These are phyloP conservation scores for Suhomyces taliae DNA, from an alignment of 1,139 yeast species.

Conservation along the genomic window DNA sequence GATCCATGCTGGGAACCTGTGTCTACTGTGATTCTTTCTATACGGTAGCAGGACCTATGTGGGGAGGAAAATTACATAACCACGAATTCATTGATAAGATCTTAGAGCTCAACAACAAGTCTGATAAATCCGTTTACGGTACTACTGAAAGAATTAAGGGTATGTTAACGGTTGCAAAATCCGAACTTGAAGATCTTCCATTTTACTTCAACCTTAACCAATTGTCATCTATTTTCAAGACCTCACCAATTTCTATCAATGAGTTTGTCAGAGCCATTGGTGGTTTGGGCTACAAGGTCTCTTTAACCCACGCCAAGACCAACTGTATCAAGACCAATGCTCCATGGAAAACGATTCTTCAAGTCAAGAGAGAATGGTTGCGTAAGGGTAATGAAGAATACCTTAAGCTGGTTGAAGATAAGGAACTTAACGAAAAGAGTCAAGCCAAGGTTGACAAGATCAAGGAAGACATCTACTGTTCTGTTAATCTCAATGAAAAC, in stretches of 20 bases:
- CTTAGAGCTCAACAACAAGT: conserved; percentile 50
- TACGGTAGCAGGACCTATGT: conserved; percentile 96
- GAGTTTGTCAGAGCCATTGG: conserved; percentile 79
- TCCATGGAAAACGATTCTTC: conserved; percentile 77
- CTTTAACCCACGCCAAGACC: conserved; percentile 85
- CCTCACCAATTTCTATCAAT: conserved; percentile 81
- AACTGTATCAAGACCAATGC: conserved; percentile 90
- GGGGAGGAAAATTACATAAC: conserved; percentile 80
- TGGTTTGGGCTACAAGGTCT: conserved; percentile 75
- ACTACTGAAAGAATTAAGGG: conserved; percentile 87
- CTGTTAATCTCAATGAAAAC: conserved; percentile 37
- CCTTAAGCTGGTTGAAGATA: conserved; percentile 20
- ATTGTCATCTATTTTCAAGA: conserved; percentile 70
- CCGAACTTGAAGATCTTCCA: conserved; percentile 64
- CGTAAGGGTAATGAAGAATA: conserved; percentile 38
- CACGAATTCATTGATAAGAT: conserved; percentile 63
- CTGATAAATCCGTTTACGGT: conserved; percentile 58
- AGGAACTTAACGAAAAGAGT: conserved; percentile 28
- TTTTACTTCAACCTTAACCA: conserved; percentile 83
- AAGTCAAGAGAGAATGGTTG: conserved; percentile 68
- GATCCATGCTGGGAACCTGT: conserved; percentile 38
- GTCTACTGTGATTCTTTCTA: conserved; percentile 65
- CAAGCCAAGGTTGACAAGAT: conserved; percentile 27
- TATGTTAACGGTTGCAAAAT: conserved; percentile 80
- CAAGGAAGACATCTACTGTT: conserved; percentile 26